Base-by-base conservation (phyloP, 2,329 filamentous ascomycete species). In the Pseudogymnoascus sp. region DNA sequence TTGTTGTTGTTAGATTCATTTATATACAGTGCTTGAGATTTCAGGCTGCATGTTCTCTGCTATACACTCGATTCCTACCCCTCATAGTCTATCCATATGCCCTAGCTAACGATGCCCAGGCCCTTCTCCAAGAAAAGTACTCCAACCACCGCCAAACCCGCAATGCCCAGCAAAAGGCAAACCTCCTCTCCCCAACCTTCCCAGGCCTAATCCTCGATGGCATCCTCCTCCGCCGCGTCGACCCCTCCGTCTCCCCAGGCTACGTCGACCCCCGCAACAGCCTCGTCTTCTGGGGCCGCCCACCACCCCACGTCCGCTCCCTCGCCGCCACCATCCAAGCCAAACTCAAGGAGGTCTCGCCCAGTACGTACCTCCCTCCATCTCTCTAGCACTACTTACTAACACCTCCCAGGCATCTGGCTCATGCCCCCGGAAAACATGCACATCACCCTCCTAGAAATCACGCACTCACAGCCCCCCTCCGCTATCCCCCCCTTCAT, bases 231-330 rank as follows among this genome's bases (percentile, higher is more conserved):
- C 87, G 87, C 63, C 77, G 96, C 33, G 83, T 88, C 68, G 81
- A 87, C 46, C 82, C 83, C 1, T 75, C 81, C 0, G 76, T 88
- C 37, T 82, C 90, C 66, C 87, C 86, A 0, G 85, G 84, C 0
- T 96, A 89, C 72, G 74, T 80, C 61, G 93, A 97, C 72, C 83
- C 85, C 44, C 81, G 93, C 42, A 82, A 96, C 71, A 96, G 93
- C 72, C 80, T 97, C 10, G 90, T 92, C 0, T 87, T 97, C 72
- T 97, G 92, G 91, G 91, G 90, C 3, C 82, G 93, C 6, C 93
- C 93, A 15, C 89, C 93, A 0, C 76, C 84, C 53, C 85, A 88
- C 68, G 80, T 97, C 17, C 80, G 88, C 53, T 77, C 82, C 19
- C 76, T 97, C 64, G 85, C 93, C 2, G 75, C 78, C 1, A 81